Evolutionary conservation across 2,329 filamentous ascomycete genomes (phyloP).

Genomic region (Cladophialophora bantiana): DNA sequence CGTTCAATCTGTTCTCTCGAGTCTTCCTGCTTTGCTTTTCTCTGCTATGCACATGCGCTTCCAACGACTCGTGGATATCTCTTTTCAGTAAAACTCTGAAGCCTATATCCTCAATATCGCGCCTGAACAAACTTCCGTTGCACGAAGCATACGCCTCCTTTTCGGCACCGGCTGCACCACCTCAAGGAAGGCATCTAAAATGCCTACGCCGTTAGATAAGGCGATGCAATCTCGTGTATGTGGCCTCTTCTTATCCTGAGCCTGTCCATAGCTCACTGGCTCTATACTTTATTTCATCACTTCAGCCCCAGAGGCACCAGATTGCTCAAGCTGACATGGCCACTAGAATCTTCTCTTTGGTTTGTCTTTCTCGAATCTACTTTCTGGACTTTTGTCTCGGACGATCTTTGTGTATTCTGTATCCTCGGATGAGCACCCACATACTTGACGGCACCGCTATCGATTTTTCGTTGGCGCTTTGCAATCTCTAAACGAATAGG

Average conservation of each 20-base stretch:
- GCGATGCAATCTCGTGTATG: conserved; percentile 73
- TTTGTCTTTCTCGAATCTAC: conserved; percentile 47
- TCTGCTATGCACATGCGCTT: neutral
- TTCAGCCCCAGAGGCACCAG: conserved; percentile 4
- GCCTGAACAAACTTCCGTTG: neutral
- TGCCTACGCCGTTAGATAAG: conserved; percentile 74
- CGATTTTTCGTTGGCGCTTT: neutral
- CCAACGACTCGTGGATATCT: neutral
- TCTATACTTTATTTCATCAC: neutral
- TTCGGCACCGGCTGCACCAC: neutral
- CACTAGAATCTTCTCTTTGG: conserved; percentile 67
- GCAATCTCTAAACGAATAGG: neutral
- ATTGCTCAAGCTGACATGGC: neutral
- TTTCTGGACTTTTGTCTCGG: neutral
- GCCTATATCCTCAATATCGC: neutral
- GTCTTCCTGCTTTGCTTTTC: neutral
- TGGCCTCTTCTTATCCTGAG: conserved; percentile 23
- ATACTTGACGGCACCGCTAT: neutral
- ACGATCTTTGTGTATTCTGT: neutral
- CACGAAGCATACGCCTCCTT: neutral
- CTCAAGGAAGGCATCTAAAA: conserved; percentile 45
- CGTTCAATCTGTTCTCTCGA: neutral
- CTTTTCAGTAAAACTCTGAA: neutral
- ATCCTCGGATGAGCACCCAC: neutral
- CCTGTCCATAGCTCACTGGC: neutral